Percentiles rank a stretch among this genome's conserved stretches.
phyloP scores from a whole-genome alignment of 192 early-diverging fungal genomes.

The Rhizophlyctis rosea region DNA sequence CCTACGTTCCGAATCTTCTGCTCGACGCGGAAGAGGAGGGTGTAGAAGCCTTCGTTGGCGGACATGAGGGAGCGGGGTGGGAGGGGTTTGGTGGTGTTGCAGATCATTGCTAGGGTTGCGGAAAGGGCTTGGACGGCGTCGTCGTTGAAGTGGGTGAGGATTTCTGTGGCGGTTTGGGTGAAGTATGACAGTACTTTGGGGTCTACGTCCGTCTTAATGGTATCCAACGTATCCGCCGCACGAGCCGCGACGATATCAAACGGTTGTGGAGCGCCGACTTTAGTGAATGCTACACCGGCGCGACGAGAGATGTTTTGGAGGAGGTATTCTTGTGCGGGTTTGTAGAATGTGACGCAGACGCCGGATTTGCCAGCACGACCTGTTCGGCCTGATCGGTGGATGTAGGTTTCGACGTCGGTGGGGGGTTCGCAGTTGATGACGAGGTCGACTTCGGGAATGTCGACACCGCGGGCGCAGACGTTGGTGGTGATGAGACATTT shows the following conservation, averaged over 20 bases:
- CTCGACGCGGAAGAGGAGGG: conserved; percentile 70
- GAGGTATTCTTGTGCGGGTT: conserved; percentile 80
- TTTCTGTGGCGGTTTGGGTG: conserved; percentile 62
- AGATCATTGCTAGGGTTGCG: conserved; percentile 85
- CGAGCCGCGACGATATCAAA: conserved; percentile 83
- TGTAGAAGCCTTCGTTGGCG: conserved; percentile 77
- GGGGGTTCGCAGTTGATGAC: conserved; percentile 99
- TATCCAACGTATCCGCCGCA: conserved; percentile 70
- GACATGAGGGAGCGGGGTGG: conserved; percentile 77
- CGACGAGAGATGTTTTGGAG: conserved; percentile 70
- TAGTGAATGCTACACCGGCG: conserved; percentile 79
- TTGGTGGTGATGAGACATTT: conserved; percentile 98
- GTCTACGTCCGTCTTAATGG: conserved; percentile 62
- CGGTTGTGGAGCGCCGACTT: conserved; percentile 81
- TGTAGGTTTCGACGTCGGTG: conserved; percentile 85
- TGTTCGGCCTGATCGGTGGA: conserved; percentile 97
- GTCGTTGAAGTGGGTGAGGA: conserved; percentile 66
- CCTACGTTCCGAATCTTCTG: conserved; percentile 75
- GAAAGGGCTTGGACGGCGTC: conserved; percentile 75
- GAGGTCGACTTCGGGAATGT: conserved; percentile 95
- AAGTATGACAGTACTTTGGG: conserved; percentile 79
- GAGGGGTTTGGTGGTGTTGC: conserved; percentile 81
- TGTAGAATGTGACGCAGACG: conserved; percentile 91
- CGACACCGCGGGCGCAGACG: conserved; percentile 96
- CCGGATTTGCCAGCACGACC: conserved; percentile 92